Percentiles rank a stretch among this genome's conserved stretches.
Evolutionary conservation across 805 yeast species (phyloP).

Genomic region (Saccharomycopsis guyanensis): DNA sequence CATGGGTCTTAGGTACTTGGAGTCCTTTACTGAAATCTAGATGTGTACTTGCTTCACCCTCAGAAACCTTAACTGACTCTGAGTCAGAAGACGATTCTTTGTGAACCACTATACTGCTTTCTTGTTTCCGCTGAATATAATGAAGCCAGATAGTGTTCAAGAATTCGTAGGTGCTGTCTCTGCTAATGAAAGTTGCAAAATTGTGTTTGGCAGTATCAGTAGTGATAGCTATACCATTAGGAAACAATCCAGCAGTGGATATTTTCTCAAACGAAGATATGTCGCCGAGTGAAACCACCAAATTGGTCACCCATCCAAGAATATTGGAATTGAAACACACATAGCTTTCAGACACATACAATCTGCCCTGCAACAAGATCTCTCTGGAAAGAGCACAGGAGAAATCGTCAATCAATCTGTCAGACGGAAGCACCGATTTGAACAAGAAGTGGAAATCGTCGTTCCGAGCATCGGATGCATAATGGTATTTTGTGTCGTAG

Average conservation of each 20-base stretch:
- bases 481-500: conserved; percentile 50
- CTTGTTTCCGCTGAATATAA: conserved; percentile 17
- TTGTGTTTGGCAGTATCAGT: conserved; percentile 53
- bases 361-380: conserved; percentile 77
- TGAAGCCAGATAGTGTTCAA: conserved; percentile 62
- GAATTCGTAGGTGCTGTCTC: conserved; percentile 70
- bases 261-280: conserved; percentile 70
- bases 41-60: not conserved
- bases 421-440: conserved; percentile 57
- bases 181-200: conserved; percentile 80
- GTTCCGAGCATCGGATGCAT: conserved; percentile 57
- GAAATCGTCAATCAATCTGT: conserved; percentile 75
- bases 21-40: not conserved
- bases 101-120: not conserved
- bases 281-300: conserved; percentile 65
- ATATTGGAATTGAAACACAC: conserved; percentile 82
- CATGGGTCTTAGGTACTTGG: not conserved
- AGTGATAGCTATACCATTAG: conserved; percentile 76
- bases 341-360: conserved; percentile 71
- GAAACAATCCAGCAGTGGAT: conserved; percentile 81
- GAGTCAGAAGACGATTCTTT: not conserved
- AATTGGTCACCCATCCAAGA: conserved; percentile 83
- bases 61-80: not conserved
- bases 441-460: conserved; percentile 74
- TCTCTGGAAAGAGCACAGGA: conserved; percentile 87